Base-by-base conservation (phyloP, 2,329 filamentous ascomycete species). In the Fusarium buharicum region DNA sequence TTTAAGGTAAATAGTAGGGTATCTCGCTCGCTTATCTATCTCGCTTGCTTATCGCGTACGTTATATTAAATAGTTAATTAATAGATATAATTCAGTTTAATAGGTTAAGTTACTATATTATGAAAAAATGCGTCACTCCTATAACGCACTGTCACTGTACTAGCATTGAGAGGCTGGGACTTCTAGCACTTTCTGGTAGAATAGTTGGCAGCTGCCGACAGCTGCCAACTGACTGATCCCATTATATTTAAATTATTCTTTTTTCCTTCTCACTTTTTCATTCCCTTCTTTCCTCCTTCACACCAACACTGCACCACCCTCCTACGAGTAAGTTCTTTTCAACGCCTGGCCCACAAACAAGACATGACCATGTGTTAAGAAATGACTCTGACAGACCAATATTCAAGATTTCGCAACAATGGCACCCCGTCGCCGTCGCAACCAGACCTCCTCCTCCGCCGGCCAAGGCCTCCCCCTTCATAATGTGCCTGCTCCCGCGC, bases 321-420 rank as follows among this genome's bases (percentile, higher is more conserved):
- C 36, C 36, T 16, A 38, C 36, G 36, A 38, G 36, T 38, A 38
- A 38, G 36, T 38, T 38, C 36, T 38, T 38, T 18, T 38, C 16
- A 38, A 38, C 36, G 36, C 36, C 36, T 38, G 36, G 36, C 36
- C 16, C 36, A 38, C 16, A 38, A n/a, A n/a, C n/a, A n/a, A n/a
- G n/a, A n/a, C 17, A 38, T 38, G 16, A 22, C 36, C 36, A 38
- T 38, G 36, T 18, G 36, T 38, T 38, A 39, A 39, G 20, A 22
- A 7, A 39, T 24, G 17, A 39, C 36, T 39, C 36, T 39, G 18
- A 39, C 36, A 39, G 36, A 39, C 36, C 36, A 39, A 39, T 39
- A 39, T 9, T 41, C 22, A 41, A 41, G 38, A 41, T 27, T 28
- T 41, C 38, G 38, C 38, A 41, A 41, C 38, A 41, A 41, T 41